Base-by-base conservation (phyloP, 495 filamentous ascomycete genomes). In the Pyronema omphalodes region DNA sequence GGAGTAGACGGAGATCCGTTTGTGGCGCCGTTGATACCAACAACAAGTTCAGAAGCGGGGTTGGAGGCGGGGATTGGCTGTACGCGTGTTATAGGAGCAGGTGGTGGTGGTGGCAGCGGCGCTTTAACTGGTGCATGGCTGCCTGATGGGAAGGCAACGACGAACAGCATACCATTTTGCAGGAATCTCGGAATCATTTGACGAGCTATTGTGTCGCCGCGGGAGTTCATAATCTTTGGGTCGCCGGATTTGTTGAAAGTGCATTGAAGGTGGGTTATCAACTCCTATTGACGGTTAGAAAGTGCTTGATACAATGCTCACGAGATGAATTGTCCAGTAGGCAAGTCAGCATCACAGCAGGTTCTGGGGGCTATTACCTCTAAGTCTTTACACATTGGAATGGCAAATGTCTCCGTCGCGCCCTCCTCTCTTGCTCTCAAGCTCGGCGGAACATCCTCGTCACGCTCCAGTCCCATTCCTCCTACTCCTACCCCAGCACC, bases 371-470 rank as follows among this genome's bases (percentile, higher is more conserved):
- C 34, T 56, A 60, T 35, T 44, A 64, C 61, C 51, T 64, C 61
- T 60, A 60, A 64, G 6, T 60, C 61, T 3, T 57, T 55, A 45
- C 55, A 57, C 23, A 64, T 52, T 14, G 61, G 61, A 3, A 64
- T 44, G 41, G 61, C 61, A 50, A 64, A 64, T 40, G 61, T 64
- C 23, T 64, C 61, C 11, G 60, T 63, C n/a, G 56, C 63, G 17
- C 60, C 60, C 23, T 64, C 60, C 37, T 64, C 61, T 50, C 62
- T 58, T 9, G 63, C 57, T 19, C 61, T 48, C 37, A 64, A 29
- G 17, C 58, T 56, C 60, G 29, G 56, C 53, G 6, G 60, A 50
- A 29, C 53, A 55, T 41, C 56, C 34, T 39, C 50, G 12, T 47
- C 44, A 1, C 19, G 44, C 12, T 14, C 44, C 44, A 11, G 9